Conservation (phyloP, 768 basidiomycete genomes). For the Inosperma sp. region DNA sequence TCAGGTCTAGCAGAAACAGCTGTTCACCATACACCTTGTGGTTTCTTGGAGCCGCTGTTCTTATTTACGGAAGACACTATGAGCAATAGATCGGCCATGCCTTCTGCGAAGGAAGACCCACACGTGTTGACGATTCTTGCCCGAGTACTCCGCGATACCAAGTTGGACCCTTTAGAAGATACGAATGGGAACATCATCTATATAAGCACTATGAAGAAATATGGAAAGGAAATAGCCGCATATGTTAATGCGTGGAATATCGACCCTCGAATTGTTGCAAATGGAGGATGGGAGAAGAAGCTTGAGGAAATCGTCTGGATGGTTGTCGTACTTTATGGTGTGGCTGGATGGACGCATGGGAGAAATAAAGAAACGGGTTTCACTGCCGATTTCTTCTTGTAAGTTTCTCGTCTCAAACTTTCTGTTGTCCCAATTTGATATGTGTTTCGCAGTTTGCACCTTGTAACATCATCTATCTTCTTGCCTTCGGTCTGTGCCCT, state of each 20-base stretch:
- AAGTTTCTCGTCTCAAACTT: slow-evolving; percentile 22
- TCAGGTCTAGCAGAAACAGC: slow-evolving; percentile 55
- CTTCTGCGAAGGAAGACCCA: not conserved
- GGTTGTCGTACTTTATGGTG: slow-evolving; percentile 49
- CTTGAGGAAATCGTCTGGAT: slow-evolving; percentile 62
- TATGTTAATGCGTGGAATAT: slow-evolving; percentile 44
- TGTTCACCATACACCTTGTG: slow-evolving; percentile 34
- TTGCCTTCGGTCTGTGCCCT: slow-evolving; percentile 44
- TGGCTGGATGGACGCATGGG: slow-evolving; percentile 46
- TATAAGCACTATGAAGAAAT: slow-evolving; percentile 30
- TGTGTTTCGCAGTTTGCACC: slow-evolving; percentile 45
- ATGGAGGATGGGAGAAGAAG: slow-evolving; percentile 33
- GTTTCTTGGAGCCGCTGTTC: slow-evolving; percentile 23
- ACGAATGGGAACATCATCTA: slow-evolving; percentile 26
- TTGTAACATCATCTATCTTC: slow-evolving; percentile 64
- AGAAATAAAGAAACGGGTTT: slow-evolving; percentile 31
- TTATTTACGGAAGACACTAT: slow-evolving; percentile 19
- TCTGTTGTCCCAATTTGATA: not conserved
- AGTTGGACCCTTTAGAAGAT: slow-evolving; percentile 25
- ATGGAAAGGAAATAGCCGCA: slow-evolving; percentile 37
- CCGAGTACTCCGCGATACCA: slow-evolving; percentile 48
- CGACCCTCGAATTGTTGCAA: slow-evolving; percentile 32
- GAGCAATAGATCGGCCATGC: not conserved
- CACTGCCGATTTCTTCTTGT: slow-evolving; percentile 60
- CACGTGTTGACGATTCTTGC: slow-evolving; percentile 34